Evolutionary conservation across 352 stramenopile species (phyloP).

Genomic region (Paralagenidium karlingii): DNA sequence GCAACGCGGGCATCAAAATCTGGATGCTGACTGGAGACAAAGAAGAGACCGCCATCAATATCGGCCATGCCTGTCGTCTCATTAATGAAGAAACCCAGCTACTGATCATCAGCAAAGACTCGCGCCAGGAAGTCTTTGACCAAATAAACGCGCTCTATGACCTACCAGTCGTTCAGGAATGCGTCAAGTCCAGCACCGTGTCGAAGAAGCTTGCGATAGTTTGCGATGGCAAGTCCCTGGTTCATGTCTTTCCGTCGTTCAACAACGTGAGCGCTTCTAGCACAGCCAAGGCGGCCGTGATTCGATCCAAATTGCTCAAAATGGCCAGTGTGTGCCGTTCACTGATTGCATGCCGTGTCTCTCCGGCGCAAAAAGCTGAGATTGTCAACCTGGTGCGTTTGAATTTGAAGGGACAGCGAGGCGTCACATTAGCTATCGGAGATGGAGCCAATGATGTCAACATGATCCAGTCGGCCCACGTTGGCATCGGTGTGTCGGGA

Average conservation of each 20-base stretch:
- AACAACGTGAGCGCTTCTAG: constrained; percentile 7
- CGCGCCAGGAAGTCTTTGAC: constrained; percentile 20
- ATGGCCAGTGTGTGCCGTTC: constrained; percentile 75
- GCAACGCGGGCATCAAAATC: constrained; percentile 94
- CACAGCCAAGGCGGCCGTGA: too few relatives aligned
- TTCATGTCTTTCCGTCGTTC: constrained; percentile 21
- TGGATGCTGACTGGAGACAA: constrained; percentile 99
- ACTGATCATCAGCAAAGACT: constrained; percentile 36
- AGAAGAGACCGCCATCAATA: constrained; percentile 98
- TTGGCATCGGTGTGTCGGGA: constrained; percentile 97
- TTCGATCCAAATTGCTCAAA: constrained; percentile 64
- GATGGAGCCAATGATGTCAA: constrained; percentile 99
- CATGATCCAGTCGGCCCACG: constrained; percentile 99
- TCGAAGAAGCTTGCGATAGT: constrained; percentile 57
- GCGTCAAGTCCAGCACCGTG: background rate
- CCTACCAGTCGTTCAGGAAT: constrained; percentile 48
- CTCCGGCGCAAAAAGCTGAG: constrained; percentile 87
- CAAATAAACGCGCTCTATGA: constrained; percentile 41
- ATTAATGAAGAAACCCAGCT: constrained; percentile 53
- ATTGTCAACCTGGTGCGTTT: constrained; percentile 90
- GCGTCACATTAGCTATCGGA: constrained; percentile 93
- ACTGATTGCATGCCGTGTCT: constrained; percentile 79
- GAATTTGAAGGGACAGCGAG: constrained; percentile 39
- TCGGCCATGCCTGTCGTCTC: constrained; percentile 82
- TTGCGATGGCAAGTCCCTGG: constrained; percentile 62